Percentiles rank a stretch among this genome's conserved stretches.
These are phyloP conservation scores for Simmondsia chinensis DNA, from an alignment of 148 eudicot species.

Conservation along the genomic window DNA sequence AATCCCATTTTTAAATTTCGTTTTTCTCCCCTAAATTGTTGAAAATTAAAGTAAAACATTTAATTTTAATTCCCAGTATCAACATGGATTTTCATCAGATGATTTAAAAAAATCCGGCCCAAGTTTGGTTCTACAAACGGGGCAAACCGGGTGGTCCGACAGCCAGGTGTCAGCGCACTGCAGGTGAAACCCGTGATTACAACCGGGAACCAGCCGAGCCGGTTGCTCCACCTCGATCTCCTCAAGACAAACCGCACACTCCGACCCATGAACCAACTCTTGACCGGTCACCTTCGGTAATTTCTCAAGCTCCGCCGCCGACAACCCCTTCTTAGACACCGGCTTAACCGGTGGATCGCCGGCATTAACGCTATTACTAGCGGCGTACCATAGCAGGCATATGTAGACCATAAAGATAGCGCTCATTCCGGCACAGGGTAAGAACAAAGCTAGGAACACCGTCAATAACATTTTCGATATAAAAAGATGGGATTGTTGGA, in stretches of 20 bases:
- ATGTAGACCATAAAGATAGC: slow-evolving; percentile 60
- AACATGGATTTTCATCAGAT: slow-evolving; percentile 43
- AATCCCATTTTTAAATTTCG: too few species aligned
- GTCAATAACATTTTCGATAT: slow-evolving; percentile 41
- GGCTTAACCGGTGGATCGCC: slow-evolving; percentile 32
- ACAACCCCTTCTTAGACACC: slow-evolving; percentile 30
- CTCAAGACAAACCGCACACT: slow-evolving; percentile 84
- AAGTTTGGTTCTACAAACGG: slow-evolving; percentile 66
- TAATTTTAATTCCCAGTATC: too few species aligned
- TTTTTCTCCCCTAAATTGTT: too few species aligned
- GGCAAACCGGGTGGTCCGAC: slow-evolving; percentile 56
- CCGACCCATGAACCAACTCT: slow-evolving; percentile 54
- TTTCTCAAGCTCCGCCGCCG: slow-evolving; percentile 57
- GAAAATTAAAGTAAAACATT: too few species aligned
- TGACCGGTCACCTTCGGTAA: slow-evolving; percentile 62
- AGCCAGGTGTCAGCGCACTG: slow-evolving; percentile 91
- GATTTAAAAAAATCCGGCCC: slow-evolving; percentile 36
- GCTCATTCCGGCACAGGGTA: slow-evolving; percentile 79
- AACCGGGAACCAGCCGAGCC: slow-evolving; percentile 84
- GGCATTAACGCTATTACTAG: slow-evolving; percentile 3
- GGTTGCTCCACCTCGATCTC: slow-evolving; percentile 60
- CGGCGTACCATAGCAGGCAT: slow-evolving; percentile 55
- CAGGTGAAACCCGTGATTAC: slow-evolving; percentile 91
- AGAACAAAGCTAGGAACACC: slow-evolving; percentile 59
- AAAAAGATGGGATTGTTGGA: background rate